Percentiles rank a stretch among this genome's conserved stretches.
Evolutionary conservation across 306 rosid species (phyloP).

Genomic region (Fagus crenata): DNA sequence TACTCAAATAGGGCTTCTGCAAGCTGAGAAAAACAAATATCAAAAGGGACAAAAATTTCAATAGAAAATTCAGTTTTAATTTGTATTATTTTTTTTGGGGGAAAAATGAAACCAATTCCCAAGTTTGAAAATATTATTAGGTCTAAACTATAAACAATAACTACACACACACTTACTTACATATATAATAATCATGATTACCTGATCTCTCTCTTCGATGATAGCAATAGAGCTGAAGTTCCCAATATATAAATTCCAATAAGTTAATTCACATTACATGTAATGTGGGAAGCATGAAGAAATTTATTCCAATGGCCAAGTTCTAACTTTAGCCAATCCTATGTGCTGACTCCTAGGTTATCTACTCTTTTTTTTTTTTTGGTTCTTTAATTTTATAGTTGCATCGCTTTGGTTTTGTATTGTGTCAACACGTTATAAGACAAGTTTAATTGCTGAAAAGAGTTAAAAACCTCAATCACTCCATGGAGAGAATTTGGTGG

Average conservation of each 20-base stretch:
- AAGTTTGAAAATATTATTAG: neutral
- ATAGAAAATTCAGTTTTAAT: neutral
- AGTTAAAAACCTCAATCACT: neutral
- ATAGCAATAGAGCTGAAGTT: neutral
- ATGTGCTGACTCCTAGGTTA: too few relatives aligned
- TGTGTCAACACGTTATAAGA: neutral
- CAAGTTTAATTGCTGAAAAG: neutral
- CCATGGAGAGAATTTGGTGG: neutral
- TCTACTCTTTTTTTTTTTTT: too few relatives aligned
- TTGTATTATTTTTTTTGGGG: neutral
- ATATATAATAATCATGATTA: neutral
- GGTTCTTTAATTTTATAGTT: too few relatives aligned
- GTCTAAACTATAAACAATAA: neutral
- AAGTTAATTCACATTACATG: neutral
- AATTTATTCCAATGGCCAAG: too few relatives aligned
- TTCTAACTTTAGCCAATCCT: too few relatives aligned
- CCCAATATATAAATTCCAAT: neutral
- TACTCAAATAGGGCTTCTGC: slow-evolving; percentile 82
- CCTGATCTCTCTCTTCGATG: neutral
- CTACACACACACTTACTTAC: neutral
- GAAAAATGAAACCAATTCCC: neutral
- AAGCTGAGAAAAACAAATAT: slow-evolving; percentile 49
- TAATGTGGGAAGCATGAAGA: too few relatives aligned
- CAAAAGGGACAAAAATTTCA: slow-evolving; percentile 8
- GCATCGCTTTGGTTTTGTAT: too few relatives aligned